Evolutionary conservation across 2,329 filamentous ascomycete genomes (phyloP), one percentile per base, ranked within the genome.

Genomic region (Fusarium penzigii): DNA sequence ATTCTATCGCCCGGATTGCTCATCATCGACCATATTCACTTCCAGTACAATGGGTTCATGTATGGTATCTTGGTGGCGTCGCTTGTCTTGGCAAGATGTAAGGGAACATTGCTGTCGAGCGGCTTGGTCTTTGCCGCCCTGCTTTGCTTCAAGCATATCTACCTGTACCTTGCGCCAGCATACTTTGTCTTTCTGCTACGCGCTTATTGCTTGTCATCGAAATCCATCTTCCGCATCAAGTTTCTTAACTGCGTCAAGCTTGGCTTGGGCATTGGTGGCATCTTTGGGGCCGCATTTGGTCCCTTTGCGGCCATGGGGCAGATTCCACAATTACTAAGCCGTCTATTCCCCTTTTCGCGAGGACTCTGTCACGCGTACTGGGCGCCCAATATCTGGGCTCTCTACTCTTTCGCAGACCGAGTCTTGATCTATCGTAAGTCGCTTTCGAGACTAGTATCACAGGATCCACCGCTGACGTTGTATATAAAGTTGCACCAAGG

Each of bases 1-100:
- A 77, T 97, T 4, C 83, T 97, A 12, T 97, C 92, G 1, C 94
- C 94, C 0, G 94, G 93, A 2, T 83, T 99, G 36, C 79, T 99
- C 54, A 95, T 99, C 69, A 97, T 99, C 70, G 94, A 99, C 68
- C 94, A 99, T 70, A 93, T 97, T 59, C 92, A 97, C 72, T 99
- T 99, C 72, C 94, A 99, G 77, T 99, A 99, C 77, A 99, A 99
- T 76, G 93, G 94, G 39, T 92, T 92, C 74, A 85, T 99, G 74
- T 99, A 97, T 70, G 94, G 94, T 38, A 77, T 97, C 41, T 78
- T 99, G 46, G 83, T 97, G 38, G 79, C 93, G 48, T 97, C 94
- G 3, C 80, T 99, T 44, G 88, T 95, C 2, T 76, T 95, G 53
- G 91, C 92, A 7, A 86, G 90, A 46, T 84, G 87, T 63, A 84